Evolutionary conservation across 495 filamentous ascomycete species (phyloP).

Genomic region (Terfezia claveryi): DNA sequence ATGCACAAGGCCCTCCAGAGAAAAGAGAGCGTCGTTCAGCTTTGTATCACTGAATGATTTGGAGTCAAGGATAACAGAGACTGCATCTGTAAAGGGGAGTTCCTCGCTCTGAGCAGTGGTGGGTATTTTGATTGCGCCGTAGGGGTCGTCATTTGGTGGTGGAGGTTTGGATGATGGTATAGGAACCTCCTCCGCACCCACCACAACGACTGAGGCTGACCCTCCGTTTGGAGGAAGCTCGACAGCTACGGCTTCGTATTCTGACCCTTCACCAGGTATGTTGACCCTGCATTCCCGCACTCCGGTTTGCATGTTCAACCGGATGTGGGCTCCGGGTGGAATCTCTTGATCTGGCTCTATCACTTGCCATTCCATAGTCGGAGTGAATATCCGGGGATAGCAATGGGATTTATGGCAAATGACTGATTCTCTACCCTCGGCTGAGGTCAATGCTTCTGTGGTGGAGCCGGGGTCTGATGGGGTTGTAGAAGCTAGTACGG

Average conservation of each 20-base stretch:
- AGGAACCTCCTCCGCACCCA: constrained; percentile 7
- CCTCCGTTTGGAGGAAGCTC: constrained; percentile 26
- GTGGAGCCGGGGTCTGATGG: background rate
- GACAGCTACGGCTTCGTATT: constrained; percentile 18
- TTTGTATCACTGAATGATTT: constrained; percentile 4
- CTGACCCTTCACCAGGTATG: constrained; percentile 25
- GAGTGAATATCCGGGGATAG: constrained; percentile 39
- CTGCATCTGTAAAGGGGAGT: constrained; percentile 24
- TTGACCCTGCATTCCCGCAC: constrained; percentile 40
- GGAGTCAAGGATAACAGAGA: constrained; percentile 22
- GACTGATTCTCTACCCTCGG: constrained; percentile 20
- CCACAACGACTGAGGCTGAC: constrained; percentile 27
- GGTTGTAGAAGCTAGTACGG: background rate
- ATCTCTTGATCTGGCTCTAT: constrained; percentile 41
- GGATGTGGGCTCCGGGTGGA: constrained; percentile 38
- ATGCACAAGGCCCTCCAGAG: constrained; percentile 36
- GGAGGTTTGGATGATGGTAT: constrained; percentile 6
- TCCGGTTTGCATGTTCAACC: constrained; percentile 39
- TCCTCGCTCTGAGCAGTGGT: constrained; percentile 13
- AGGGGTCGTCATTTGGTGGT: background rate
- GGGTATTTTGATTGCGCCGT: background rate
- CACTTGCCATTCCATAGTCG: constrained; percentile 38
- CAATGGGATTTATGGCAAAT: constrained; percentile 44
- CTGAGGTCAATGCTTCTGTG: background rate
- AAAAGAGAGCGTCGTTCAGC: constrained; percentile 24